Evolutionary conservation across 1,284 basidiomycete genomes (phyloP), one percentile per base, ranked within the genome.

Genomic region (Cryptococcus hybrid): DNA sequence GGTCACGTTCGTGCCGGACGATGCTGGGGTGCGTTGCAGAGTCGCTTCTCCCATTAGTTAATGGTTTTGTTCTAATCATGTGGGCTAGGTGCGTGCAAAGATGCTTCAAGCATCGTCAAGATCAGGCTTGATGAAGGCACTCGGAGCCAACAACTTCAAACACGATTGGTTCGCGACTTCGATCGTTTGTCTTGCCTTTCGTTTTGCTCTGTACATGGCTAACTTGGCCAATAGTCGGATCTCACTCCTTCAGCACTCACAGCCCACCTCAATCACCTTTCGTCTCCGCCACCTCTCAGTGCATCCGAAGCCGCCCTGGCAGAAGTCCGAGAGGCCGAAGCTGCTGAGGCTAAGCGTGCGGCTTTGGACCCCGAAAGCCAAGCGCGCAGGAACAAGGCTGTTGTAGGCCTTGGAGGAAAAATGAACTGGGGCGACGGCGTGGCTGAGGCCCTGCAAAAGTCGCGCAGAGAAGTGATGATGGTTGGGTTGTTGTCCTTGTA

Each of bases 51-150:
- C 12, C 40, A 15, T 43, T 15, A 43, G 40, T 12, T 11, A 43
- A 12, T 43, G 42, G 15, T 43, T 43, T 18, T 11, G 40, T 24
- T 47, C 53, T 55, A 43, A 55, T 47, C 7, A 47, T 44, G 8
- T 8, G 36, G 50, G 18, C 6, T 55, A 76, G 69, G 73, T 77
- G 9, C 67, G 77, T 46, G 70, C 72, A 18, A 78, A 95, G 88
- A 95, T 94, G 92, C 81, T 95, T 35, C 93, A 94, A 74, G 92
- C 92, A n/a, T 88, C 90, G 1, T 87, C 88, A 0, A 85, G 90
- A 52, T 81, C 83, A 34, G 84, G 87, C 6, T 81, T 94, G 18
- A 82, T 87, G 48, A 90, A 86, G 74, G 81, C 84, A 4, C 82
- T 94, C 1, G 90, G 90, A 47, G 88, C 90, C 3, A 81, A 84